These are phyloP conservation scores for Xylariaceae sp. DNA, from an alignment of 2,329 filamentous ascomycete genomes.

Conservation along the genomic window DNA sequence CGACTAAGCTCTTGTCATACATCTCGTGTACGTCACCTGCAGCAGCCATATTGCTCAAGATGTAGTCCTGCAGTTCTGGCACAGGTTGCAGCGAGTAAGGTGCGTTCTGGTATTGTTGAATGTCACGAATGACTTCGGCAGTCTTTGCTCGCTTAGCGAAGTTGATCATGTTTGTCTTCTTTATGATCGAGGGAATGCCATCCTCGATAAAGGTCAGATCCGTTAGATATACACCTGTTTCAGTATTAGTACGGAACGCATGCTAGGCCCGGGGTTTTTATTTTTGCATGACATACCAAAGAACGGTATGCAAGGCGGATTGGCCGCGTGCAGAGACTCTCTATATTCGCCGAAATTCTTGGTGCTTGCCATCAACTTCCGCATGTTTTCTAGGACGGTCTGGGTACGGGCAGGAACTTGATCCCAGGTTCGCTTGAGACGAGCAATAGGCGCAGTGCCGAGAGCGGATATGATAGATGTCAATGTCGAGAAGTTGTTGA, in stretches of 20 bases:
- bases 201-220: slow-evolving; percentile 98
- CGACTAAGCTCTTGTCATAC: slow-evolving; percentile 93
- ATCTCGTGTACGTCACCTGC: slow-evolving; percentile 97
- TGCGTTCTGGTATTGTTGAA: slow-evolving; percentile 97
- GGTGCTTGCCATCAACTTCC: slow-evolving; percentile 90
- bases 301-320: slow-evolving; percentile 96
- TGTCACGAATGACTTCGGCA: slow-evolving; percentile 95
- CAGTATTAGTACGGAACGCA: slow-evolving; percentile 3
- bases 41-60: slow-evolving; percentile 90
- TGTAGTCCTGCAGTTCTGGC: slow-evolving; percentile 91
- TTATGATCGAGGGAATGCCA: slow-evolving; percentile 92
- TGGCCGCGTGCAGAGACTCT: slow-evolving; percentile 85
- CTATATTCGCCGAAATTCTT: slow-evolving; percentile 98
- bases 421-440: slow-evolving; percentile 89
- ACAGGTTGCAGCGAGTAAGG: slow-evolving; percentile 91
- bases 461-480: slow-evolving; percentile 97
- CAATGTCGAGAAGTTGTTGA: slow-evolving; percentile 97
- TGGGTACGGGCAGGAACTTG: slow-evolving; percentile 85
- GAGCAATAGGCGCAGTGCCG: slow-evolving; percentile 90
- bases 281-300: slow-evolving; percentile 62
- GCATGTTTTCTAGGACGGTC: slow-evolving; percentile 80
- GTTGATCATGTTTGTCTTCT: slow-evolving; percentile 95
- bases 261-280: neutral
- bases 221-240: slow-evolving; percentile 83
- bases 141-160: slow-evolving; percentile 98